phyloP scores from a whole-genome alignment of 164 flowering plant genomes.

The Macadamia tetraphylla region DNA sequence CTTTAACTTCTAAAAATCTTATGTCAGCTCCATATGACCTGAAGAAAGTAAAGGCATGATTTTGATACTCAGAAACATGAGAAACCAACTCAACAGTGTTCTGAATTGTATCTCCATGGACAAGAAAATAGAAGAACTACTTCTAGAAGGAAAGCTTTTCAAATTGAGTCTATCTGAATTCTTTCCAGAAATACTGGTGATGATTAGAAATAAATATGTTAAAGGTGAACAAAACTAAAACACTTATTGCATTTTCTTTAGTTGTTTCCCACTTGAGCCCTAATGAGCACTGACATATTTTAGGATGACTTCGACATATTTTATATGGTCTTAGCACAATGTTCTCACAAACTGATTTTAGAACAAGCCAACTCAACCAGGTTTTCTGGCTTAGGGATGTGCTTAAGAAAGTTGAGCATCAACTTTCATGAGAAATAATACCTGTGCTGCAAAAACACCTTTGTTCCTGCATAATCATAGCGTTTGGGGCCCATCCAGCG shows the following conservation, averaged over 20 bases:
- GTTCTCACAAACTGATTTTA: neutral
- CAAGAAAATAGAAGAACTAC: too few species aligned
- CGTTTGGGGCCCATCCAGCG: slow-evolving; percentile 99
- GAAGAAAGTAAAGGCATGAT: slow-evolving; percentile 8
- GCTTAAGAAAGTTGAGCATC: neutral
- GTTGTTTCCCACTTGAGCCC: too few species aligned
- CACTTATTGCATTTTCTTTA: too few species aligned
- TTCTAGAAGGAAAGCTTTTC: too few species aligned
- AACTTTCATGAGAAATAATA: slow-evolving; percentile 15
- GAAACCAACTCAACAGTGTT: neutral
- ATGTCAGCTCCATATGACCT: slow-evolving; percentile 93
- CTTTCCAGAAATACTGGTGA: too few species aligned
- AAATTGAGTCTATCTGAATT: too few species aligned
- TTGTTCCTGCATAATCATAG: slow-evolving; percentile 95
- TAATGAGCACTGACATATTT: too few species aligned
- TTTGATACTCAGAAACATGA: neutral
- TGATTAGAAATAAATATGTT: too few species aligned
- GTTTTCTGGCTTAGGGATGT: neutral
- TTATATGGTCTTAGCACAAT: too few species aligned
- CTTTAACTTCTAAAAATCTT: slow-evolving; percentile 49
- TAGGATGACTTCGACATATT: too few species aligned
- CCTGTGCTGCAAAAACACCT: slow-evolving; percentile 89
- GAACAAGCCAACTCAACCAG: neutral
- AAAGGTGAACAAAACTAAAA: too few species aligned
- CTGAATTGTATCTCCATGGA: too few species aligned